A percentile compares a stretch with the other conserved stretches of the same genome.
Conservation (phyloP, 805 yeast species). For the Cyberlindnera maritima region DNA sequence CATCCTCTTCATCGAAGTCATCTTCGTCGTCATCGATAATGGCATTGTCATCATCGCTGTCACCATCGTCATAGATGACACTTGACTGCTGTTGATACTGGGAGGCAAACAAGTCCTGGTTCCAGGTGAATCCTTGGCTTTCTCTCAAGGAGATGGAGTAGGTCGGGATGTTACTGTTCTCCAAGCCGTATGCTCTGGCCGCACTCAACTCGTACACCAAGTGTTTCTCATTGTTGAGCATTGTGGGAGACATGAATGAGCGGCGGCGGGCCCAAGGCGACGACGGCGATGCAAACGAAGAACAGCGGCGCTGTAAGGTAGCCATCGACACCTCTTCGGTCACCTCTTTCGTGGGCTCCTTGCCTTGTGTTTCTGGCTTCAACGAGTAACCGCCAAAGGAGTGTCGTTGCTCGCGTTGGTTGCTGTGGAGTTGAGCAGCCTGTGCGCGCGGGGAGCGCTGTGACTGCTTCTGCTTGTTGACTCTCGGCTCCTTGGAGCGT, state of each 20-base stretch:
- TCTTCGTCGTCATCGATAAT: conserved; percentile 5
- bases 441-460: conserved; percentile 7
- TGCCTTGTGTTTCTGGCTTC: neutral
- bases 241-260: conserved; percentile 53
- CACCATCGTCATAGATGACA: conserved; percentile 32
- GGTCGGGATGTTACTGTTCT: conserved; percentile 22
- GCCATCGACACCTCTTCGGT: neutral
- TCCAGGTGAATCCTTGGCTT: conserved; percentile 74
- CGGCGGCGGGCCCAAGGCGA: conserved; percentile 47
- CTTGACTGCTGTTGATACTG: conserved; percentile 59
- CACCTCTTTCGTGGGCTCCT: neutral
- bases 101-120: conserved; percentile 73
- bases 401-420: conserved; percentile 4
- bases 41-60: conserved; percentile 10
- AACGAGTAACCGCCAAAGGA: conserved; percentile 1
- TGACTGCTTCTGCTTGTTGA: conserved; percentile 1
- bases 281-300: conserved; percentile 19
- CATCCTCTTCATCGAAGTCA: conserved; percentile 6
- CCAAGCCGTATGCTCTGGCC: conserved; percentile 2
- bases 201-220: conserved; percentile 47
- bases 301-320: conserved; percentile 11
- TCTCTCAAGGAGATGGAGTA: conserved; percentile 50
- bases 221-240: conserved; percentile 55
- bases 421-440: neutral
- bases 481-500: neutral